A percentile compares a stretch with the other conserved stretches of the same genome.
Conservation (phyloP, 2,329 filamentous ascomycete genomes). For the Aspergillus latus region DNA sequence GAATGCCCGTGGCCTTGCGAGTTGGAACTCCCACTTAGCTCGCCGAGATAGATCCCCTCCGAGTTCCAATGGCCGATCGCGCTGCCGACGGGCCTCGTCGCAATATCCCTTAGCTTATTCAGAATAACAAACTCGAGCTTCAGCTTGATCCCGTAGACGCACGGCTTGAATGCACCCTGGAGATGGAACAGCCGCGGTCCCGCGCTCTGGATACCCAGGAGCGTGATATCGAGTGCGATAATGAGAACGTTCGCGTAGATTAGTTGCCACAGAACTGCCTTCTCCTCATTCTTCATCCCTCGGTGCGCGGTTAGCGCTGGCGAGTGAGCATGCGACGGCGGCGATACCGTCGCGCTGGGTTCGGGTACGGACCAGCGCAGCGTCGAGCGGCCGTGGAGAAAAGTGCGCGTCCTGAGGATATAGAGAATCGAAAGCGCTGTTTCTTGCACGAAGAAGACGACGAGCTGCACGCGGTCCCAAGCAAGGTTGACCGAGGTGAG, state of each 20-base stretch:
- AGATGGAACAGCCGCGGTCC: background rate
- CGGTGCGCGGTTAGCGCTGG: background rate
- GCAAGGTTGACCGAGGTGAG: background rate
- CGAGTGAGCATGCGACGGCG: background rate
- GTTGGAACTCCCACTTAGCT: background rate
- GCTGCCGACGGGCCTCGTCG: background rate
- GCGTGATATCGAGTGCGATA: background rate
- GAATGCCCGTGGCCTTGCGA: background rate
- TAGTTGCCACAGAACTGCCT: background rate
- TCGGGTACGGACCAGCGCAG: background rate
- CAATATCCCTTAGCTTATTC: background rate
- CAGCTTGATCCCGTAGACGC: background rate
- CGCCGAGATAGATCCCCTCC: background rate
- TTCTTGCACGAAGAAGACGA: constrained; percentile 1
- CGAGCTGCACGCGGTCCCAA: background rate
- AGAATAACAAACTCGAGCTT: constrained; percentile 1
- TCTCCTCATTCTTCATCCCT: background rate
- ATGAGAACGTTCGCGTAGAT: background rate
- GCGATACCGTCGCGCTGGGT: background rate
- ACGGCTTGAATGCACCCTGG: background rate
- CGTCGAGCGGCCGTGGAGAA: background rate
- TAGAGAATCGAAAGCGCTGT: background rate
- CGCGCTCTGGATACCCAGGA: background rate
- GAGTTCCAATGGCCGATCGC: background rate
- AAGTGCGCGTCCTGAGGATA: background rate